Evolutionary conservation across 306 rosid species (phyloP).

Genomic region (Betula pendula): DNA sequence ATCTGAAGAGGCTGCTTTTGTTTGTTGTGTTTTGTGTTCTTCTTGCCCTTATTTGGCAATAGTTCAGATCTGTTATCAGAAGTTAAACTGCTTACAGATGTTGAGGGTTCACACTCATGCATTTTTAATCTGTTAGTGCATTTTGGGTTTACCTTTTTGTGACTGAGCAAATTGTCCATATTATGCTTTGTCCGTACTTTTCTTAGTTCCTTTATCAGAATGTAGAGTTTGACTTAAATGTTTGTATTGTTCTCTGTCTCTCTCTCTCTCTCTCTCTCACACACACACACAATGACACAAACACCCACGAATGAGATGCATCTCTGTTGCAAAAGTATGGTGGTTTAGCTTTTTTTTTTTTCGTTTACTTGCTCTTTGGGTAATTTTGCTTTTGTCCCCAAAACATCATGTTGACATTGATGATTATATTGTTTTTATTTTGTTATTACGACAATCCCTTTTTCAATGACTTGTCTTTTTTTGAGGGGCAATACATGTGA

Average conservation of each 20-base stretch:
- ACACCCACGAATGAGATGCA: neutral
- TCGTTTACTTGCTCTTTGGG: neutral
- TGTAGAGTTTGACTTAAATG: slow-evolving; percentile 26
- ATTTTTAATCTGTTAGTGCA: slow-evolving; percentile 35
- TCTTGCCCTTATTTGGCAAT: slow-evolving; percentile 71
- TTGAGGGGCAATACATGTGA: neutral
- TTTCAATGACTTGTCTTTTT: neutral
- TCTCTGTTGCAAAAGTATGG: neutral
- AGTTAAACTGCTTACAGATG: slow-evolving; percentile 9
- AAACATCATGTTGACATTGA: neutral
- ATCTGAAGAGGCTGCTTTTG: slow-evolving; percentile 61
- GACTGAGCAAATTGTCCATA: slow-evolving; percentile 39
- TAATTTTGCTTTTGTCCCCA: neutral
- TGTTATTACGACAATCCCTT: neutral
- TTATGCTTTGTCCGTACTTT: slow-evolving; percentile 19
- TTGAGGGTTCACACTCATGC: slow-evolving; percentile 18
- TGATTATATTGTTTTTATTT: neutral
- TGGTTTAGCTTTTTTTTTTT: neutral
- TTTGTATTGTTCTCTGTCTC: neutral
- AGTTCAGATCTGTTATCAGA: slow-evolving; percentile 30
- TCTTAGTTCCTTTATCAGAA: slow-evolving; percentile 19
- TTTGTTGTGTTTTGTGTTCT: slow-evolving; percentile 54
- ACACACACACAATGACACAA: neutral
- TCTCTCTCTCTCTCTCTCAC: neutral
- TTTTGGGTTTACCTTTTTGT: neutral